A percentile compares a stretch with the other conserved stretches of the same genome.
Conservation (phyloP, 106 monocot genomes). For the Posidonia australis region DNA sequence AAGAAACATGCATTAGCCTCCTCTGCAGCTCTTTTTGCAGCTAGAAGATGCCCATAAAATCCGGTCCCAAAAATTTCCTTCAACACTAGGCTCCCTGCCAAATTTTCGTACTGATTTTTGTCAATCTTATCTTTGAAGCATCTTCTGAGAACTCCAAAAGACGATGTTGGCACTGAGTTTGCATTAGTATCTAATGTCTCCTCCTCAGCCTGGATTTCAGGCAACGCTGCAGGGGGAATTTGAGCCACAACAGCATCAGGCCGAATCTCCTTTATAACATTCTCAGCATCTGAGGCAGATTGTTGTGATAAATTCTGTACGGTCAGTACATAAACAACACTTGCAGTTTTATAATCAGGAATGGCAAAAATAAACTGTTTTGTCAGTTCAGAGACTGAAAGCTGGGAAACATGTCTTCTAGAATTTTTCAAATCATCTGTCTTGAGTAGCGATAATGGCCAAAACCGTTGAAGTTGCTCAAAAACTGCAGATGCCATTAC, state of each 20-base stretch:
- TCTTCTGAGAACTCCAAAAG: constrained; percentile 51
- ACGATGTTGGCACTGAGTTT: constrained; percentile 54
- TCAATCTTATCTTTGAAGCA: constrained; percentile 60
- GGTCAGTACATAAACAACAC: constrained; percentile 52
- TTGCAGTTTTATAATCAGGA: constrained; percentile 28
- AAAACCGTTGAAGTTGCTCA: constrained; percentile 9
- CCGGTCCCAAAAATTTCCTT: constrained; percentile 78
- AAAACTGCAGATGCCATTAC: background rate
- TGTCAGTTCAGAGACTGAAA: constrained; percentile 59
- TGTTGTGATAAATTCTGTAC: constrained; percentile 60
- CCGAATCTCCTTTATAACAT: constrained; percentile 54
- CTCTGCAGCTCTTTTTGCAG: constrained; percentile 67
- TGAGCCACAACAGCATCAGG: constrained; percentile 67
- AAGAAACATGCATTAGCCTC: constrained; percentile 49
- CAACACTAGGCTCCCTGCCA: constrained; percentile 58
- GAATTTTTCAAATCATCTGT: constrained; percentile 63
- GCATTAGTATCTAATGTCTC: constrained; percentile 16
- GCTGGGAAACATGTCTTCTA: constrained; percentile 29
- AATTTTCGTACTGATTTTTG: constrained; percentile 57
- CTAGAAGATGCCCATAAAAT: constrained; percentile 72
- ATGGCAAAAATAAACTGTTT: constrained; percentile 72
- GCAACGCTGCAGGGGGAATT: constrained; percentile 37
- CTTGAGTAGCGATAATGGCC: constrained; percentile 65
- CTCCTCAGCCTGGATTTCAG: constrained; percentile 56
- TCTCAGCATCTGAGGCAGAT: constrained; percentile 52